Evolutionary conservation across 202 grass and related monocot species (phyloP), one percentile per base, ranked within the genome.

Genomic region (Panicum hallii): DNA sequence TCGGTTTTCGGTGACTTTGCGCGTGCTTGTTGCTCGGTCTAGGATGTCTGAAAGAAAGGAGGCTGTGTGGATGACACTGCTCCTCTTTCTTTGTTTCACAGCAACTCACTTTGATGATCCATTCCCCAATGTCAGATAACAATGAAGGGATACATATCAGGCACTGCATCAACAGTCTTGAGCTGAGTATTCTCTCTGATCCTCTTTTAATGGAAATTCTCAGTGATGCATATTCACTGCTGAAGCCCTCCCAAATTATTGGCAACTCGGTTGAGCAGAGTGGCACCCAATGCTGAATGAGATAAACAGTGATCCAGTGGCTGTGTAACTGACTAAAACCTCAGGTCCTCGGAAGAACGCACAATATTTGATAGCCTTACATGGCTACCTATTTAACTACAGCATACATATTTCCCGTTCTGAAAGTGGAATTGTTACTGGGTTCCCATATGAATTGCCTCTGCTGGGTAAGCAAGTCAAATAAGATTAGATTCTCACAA

Each of bases 61-160:
- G 66, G 5, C 0, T 75, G 72, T 38, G 54, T 44, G 54, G 38
- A 63, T 77, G 36, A 50, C 22, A 40, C 17, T 5, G 1, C 52
- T 63, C 36, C 17, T 77, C 43, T 75, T 82, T 77, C n/a, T 75
- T 82, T 77, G n/a, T 70, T 38, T 75, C 22, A 83, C 23, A 49
- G 40, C 3, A 52, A 62, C 30, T 66, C 68, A 73, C 74, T 84
- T 83, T 79, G 67, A 79, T 52, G 58, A 42, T 5, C 5, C 36
- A 41, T 22, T 64, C 73, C 36, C 63, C 26, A 58, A 48, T 48
- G 58, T 38, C 56, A 40, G 2, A 56, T 63, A 9, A 78, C 41
- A 4, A 19, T 63, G 41, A 30, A 9, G 6, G 7, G 41, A 57
- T 11, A 1, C 8, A 58, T 58, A 14, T 5, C 13, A 52, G 2